Conservation (phyloP, 768 basidiomycete species). For the Xerocomus brunneocitrinus region DNA sequence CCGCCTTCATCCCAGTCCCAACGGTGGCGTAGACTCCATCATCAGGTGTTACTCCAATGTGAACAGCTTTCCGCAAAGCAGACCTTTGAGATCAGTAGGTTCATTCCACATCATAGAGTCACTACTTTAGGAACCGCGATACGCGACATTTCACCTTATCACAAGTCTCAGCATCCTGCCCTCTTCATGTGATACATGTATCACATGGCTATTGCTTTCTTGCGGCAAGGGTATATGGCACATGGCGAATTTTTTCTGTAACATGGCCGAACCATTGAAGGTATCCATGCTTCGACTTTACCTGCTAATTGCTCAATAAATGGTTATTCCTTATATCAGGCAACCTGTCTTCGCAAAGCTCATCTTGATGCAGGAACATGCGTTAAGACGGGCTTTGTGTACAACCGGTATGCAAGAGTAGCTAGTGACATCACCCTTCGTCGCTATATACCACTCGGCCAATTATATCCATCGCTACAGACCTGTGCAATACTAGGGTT, state of each 20-base stretch:
- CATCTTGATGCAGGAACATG: conserved; percentile 14
- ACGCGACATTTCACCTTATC: conserved; percentile 7
- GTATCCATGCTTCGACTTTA: neutral
- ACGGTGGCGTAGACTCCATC: neutral
- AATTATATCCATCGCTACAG: neutral
- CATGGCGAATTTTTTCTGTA: neutral
- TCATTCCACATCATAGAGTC: conserved; percentile 5
- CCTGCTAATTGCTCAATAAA: neutral
- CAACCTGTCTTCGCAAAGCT: conserved; percentile 11
- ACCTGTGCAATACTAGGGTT: neutral
- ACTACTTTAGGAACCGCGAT: conserved; percentile 3
- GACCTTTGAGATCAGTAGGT: conserved; percentile 8
- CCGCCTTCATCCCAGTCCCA: neutral
- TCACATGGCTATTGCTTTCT: neutral
- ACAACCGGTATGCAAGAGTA: neutral
- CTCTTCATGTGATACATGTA: neutral
- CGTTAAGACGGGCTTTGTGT: conserved; percentile 8
- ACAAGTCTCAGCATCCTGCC: neutral
- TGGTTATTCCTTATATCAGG: neutral
- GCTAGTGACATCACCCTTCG: neutral
- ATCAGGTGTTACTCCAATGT: neutral
- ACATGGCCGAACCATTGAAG: neutral
- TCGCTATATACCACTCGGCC: too few relatives aligned
- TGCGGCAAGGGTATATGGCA: neutral
- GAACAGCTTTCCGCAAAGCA: neutral